Evolutionary conservation across 495 filamentous ascomycete species (phyloP).

Genomic region (Penicillium pulvis): DNA sequence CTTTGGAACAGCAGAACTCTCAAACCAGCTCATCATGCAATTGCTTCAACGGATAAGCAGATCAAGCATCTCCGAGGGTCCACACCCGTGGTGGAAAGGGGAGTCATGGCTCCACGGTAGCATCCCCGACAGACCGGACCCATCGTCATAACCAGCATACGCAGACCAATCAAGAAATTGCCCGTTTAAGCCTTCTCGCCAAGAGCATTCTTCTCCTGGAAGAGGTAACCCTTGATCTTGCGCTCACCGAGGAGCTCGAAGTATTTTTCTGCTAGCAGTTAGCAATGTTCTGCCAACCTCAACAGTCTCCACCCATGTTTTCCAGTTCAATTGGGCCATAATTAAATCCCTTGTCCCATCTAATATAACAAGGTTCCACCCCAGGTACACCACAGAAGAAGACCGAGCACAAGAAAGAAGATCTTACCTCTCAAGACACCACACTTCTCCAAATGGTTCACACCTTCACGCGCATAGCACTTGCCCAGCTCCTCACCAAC

Average conservation of each 20-base stretch:
- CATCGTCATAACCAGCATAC: conserved; percentile 1
- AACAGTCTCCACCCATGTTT: background rate
- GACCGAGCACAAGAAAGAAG: conserved; percentile 7
- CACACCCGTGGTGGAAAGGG: background rate
- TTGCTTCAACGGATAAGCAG: background rate
- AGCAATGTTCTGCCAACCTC: background rate
- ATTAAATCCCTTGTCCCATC: background rate
- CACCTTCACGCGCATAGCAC: conserved; percentile 91
- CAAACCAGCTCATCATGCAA: background rate
- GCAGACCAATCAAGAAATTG: background rate
- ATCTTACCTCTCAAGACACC: conserved; percentile 78
- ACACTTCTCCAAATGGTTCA: conserved; percentile 98
- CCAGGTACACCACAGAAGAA: background rate
- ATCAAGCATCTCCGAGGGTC: background rate
- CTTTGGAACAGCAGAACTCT: conserved; percentile 1
- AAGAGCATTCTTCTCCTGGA: conserved; percentile 88
- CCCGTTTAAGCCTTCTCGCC: conserved; percentile 10
- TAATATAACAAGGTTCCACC: background rate
- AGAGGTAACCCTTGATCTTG: conserved; percentile 85
- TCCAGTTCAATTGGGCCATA: background rate
- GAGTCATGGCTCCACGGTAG: background rate
- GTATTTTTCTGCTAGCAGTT: conserved; percentile 72
- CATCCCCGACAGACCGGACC: background rate
- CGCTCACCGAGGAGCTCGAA: conserved; percentile 83
- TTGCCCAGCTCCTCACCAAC: conserved; percentile 93